phyloP scores from a whole-genome alignment of 164 flowering plant genomes.

The Akebia trifoliata region DNA sequence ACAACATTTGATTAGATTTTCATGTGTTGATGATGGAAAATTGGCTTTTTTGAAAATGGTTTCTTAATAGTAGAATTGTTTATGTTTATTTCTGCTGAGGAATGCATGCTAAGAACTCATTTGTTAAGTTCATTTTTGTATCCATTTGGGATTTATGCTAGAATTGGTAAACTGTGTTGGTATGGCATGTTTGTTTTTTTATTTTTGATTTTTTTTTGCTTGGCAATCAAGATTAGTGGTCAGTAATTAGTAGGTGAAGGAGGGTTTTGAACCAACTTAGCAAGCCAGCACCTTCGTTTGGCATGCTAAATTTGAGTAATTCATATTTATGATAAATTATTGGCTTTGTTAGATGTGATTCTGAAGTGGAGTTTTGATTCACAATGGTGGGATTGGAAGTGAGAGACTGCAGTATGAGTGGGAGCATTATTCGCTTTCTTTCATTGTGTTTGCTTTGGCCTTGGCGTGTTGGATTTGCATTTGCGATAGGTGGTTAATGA shows the following conservation, averaged over 20 bases:
- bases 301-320: neutral
- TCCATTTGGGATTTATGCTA: slow-evolving; percentile 5
- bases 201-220: too few species aligned
- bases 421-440: slow-evolving; percentile 18
- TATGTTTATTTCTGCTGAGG: slow-evolving; percentile 1
- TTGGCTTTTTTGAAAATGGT: neutral
- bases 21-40: neutral
- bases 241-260: too few species aligned
- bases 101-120: neutral
- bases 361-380: slow-evolving; percentile 27
- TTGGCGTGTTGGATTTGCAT: too few species aligned
- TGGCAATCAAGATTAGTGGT: too few species aligned
- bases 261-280: neutral
- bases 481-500: slow-evolving; percentile 40
- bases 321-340: slow-evolving; percentile 2
- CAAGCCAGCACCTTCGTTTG: neutral
- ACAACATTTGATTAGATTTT: neutral
- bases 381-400: slow-evolving; percentile 23
- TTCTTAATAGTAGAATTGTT: neutral
- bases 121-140: neutral
- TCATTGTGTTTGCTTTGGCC: slow-evolving; percentile 23
- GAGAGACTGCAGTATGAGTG: slow-evolving; percentile 17
- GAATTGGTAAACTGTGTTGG: slow-evolving; percentile 2
- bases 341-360: slow-evolving; percentile 1
- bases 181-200: too few species aligned